Evolutionary conservation across 164 flowering plant species (phyloP), one percentile per base, ranked within the genome.

Genomic region (Vitis labrusca): DNA sequence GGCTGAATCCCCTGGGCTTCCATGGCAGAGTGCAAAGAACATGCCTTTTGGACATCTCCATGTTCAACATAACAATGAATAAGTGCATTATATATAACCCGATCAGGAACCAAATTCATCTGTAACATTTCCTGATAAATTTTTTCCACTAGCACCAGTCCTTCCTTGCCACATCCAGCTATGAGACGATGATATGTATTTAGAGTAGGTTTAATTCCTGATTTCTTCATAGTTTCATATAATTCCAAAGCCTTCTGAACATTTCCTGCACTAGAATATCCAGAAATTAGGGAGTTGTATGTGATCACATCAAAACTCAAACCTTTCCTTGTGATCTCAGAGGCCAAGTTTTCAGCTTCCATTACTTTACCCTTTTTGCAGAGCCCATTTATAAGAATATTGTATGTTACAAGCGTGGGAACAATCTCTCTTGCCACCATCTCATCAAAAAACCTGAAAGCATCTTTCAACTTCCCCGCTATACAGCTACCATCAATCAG

Each of bases 381-480:
- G 23, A 86, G 79, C 50, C 90, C 90, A 62, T 88, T 65, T 55
- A 90, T 84, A 11, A 93, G 85, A 55, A 85, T 50, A 73, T 93
- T 89, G 74, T 86, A 90, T 11, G 97, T 91, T n/a, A 87, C 86
- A 16, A 93, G 59, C 10, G 84, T 86, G 44, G 90, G 91, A 64
- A 61, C 51, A 11, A 84, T 66, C n/a, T 76, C 80, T 19, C 47
- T 71, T 16, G 30, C 68, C 49, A 55, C 51, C 92, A 93, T 84
- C 67, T 88, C 88, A 59, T 83, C 77, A 17, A 80, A 63, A 56
- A 83, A 61, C 53, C 70, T 73, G 55, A 81, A 78, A 61, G 90
- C 94, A 64, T 79, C 80, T 62, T 76, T 59, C 71, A 86, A 51
- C 59, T 78, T 85, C 62, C 97, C 90, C 30, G 30, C 56, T 13